Conservation (phyloP, 73 alveolate genomes). For the Effrenium voratum region DNA sequence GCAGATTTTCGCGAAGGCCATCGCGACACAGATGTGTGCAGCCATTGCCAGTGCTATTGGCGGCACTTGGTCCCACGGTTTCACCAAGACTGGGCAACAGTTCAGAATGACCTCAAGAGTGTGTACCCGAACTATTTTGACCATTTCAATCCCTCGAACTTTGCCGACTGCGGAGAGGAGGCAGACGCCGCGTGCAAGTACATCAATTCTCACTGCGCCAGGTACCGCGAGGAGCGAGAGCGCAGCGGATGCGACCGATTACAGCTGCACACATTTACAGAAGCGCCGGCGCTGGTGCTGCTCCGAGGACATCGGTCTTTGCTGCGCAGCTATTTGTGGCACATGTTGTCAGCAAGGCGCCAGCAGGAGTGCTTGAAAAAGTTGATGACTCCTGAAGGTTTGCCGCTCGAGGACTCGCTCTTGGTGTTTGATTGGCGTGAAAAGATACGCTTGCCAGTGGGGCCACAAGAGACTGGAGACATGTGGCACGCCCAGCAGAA, state of each 20-base stretch:
- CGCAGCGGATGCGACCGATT: not conserved
- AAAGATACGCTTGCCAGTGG: not conserved
- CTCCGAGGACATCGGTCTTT: not conserved
- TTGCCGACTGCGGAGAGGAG: not conserved
- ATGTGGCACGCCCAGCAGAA: constrained; percentile 7
- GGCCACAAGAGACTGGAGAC: not conserved
- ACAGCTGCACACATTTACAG: not conserved
- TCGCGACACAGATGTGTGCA: not conserved
- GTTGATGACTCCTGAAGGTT: not conserved
- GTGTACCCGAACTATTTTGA: not conserved
- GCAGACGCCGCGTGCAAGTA: not conserved
- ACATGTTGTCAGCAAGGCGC: not conserved
- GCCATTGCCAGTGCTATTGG: not conserved
- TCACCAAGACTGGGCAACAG: not conserved
- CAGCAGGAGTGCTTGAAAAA: not conserved
- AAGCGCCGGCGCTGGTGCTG: not conserved
- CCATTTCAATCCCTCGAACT: not conserved
- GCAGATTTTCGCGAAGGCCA: not conserved
- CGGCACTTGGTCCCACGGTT: not conserved
- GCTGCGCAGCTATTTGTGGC: not conserved
- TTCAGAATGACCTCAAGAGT: not conserved
- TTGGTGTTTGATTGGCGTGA: not conserved
- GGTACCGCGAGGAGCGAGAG: not conserved
- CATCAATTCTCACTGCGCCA: not conserved
- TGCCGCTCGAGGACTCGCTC: not conserved